Evolutionary conservation across 2,329 filamentous ascomycete species (phyloP).

Genomic region (Diaporthe eres): DNA sequence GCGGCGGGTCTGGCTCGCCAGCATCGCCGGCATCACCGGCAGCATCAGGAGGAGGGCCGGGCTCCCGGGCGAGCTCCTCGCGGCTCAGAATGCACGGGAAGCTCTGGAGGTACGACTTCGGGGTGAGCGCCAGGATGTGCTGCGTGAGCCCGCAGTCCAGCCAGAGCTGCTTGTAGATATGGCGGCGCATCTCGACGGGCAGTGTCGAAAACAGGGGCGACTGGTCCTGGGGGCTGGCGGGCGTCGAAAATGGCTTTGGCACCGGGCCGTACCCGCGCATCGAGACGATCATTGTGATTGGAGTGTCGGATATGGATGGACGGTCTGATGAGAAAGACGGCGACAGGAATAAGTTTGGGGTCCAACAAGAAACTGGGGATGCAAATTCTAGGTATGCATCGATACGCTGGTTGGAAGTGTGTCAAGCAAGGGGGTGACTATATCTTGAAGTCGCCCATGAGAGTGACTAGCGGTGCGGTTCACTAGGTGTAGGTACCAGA

Average conservation of each 20-base stretch:
- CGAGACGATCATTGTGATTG: no score
- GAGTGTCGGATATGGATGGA: neutral
- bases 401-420: neutral
- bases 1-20: neutral
- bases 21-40: neutral
- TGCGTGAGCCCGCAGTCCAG: conserved; percentile 27
- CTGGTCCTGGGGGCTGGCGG: conserved; percentile 2
- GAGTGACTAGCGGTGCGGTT: neutral
- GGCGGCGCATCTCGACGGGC: conserved; percentile 38
- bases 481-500: neutral
- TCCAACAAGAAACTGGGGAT: neutral
- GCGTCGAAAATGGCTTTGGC: neutral
- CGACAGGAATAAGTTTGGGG: neutral
- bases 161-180: conserved; percentile 41
- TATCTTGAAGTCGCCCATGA: neutral
- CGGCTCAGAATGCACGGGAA: conserved; percentile 26
- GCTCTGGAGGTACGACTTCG: neutral
- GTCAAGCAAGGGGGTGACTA: neutral
- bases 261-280: neutral
- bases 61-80: neutral
- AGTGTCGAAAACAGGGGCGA: conserved; percentile 43
- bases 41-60: neutral
- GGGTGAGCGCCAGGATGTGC: conserved; percentile 13
- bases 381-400: neutral
- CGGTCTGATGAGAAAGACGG: neutral